A percentile compares a stretch with the other conserved stretches of the same genome.
Conservation (phyloP, 345 rosid genomes). For the Hibiscus syriacus region DNA sequence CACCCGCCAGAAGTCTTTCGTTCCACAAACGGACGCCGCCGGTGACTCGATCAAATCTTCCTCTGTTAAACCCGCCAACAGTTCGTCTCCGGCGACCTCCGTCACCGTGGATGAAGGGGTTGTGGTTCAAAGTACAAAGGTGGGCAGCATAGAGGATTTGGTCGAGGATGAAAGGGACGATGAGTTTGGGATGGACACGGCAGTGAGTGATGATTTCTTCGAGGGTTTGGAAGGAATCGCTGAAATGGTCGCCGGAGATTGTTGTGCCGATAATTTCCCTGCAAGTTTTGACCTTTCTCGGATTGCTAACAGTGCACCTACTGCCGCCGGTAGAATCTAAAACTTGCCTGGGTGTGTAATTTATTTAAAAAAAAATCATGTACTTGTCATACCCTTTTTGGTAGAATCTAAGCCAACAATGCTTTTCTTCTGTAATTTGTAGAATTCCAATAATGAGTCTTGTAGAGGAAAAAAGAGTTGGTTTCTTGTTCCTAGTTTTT, state of each 20-base stretch:
- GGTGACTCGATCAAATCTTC: slow-evolving; percentile 22
- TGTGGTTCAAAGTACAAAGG: slow-evolving; percentile 25
- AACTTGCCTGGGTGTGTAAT: slow-evolving; percentile 8
- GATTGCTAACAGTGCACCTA: slow-evolving; percentile 32
- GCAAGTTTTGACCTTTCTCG: no score
- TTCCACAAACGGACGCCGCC: no score
- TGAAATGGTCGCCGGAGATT: no score
- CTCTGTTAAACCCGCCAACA: slow-evolving; percentile 19
- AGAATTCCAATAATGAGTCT: slow-evolving; percentile 11
- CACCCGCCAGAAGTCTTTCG: no score
- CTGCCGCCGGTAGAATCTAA: slow-evolving; percentile 45
- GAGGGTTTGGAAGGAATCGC: no score
- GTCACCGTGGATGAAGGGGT: slow-evolving; percentile 46
- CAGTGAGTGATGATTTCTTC: slow-evolving; percentile 75
- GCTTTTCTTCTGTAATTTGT: slow-evolving; percentile 9
- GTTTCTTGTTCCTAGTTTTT: background rate
- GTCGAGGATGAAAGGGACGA: slow-evolving; percentile 55
- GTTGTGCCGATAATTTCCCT: no score
- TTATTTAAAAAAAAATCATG: background rate
- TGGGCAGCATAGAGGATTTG: slow-evolving; percentile 41
- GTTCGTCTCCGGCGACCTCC: slow-evolving; percentile 43
- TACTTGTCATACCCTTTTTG: slow-evolving; percentile 8
- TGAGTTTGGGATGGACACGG: slow-evolving; percentile 39
- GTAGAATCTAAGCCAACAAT: slow-evolving; percentile 21
- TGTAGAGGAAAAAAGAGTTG: slow-evolving; percentile 13